These are phyloP conservation scores for Lathyrus oleraceus DNA, from an alignment of 306 rosid genomes.

Conservation along the genomic window DNA sequence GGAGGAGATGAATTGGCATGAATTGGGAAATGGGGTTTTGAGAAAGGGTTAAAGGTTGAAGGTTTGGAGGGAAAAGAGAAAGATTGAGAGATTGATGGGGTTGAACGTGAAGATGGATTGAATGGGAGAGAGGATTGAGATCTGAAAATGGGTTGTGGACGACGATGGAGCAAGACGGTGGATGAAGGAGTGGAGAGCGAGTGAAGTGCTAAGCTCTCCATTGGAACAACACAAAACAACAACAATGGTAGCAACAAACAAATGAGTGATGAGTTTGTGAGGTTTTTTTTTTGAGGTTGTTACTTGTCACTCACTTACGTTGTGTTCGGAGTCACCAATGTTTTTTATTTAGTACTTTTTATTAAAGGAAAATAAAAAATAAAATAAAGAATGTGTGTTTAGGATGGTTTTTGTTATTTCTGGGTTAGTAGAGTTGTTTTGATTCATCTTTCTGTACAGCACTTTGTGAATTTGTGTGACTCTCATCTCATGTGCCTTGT, in stretches of 20 bases:
- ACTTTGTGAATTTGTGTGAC: background rate
- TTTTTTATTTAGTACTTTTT: background rate
- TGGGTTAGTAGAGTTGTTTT: background rate
- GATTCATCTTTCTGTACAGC: background rate
- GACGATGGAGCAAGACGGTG: slow-evolving; percentile 42
- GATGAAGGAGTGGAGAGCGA: slow-evolving; percentile 48
- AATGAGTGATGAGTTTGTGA: slow-evolving; percentile 9
- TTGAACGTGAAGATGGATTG: slow-evolving; percentile 23
- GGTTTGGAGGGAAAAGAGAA: slow-evolving; percentile 38
- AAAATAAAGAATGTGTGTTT: background rate
- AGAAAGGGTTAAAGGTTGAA: slow-evolving; percentile 33
- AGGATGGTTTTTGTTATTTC: too few relatives aligned
- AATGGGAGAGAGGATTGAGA: slow-evolving; percentile 37
- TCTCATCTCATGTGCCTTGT: background rate
- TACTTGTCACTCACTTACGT: background rate
- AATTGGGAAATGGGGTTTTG: slow-evolving; percentile 43
- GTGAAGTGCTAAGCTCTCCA: slow-evolving; percentile 59
- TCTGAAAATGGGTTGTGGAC: slow-evolving; percentile 38
- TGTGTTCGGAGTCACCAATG: slow-evolving; percentile 22
- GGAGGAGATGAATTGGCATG: slow-evolving; percentile 44
- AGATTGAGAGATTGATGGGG: slow-evolving; percentile 34
- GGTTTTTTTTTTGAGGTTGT: slow-evolving; percentile 7
- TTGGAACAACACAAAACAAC: slow-evolving; percentile 1
- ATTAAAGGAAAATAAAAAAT: background rate
- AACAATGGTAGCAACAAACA: background rate